These are phyloP conservation scores for Leccinum obscurum DNA, from an alignment of 768 basidiomycete species.

Conservation along the genomic window DNA sequence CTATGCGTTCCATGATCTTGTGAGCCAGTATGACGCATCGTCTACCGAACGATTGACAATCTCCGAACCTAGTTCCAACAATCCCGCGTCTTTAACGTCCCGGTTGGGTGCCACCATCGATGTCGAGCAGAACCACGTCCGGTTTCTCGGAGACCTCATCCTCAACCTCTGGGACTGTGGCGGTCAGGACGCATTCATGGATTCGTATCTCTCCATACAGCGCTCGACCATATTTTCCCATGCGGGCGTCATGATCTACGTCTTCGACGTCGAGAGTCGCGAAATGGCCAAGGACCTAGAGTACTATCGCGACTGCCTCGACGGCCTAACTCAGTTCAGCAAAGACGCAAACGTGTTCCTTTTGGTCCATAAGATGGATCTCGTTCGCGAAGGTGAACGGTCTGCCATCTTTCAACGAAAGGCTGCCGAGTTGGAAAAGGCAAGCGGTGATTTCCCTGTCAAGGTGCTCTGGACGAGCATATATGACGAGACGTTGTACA, in stretches of 20 bases:
- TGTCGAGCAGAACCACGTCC: slow-evolving; percentile 96
- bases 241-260: slow-evolving; percentile 97
- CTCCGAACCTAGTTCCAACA: slow-evolving; percentile 71
- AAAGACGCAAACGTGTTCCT: slow-evolving; percentile 86
- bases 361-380: slow-evolving; percentile 97
- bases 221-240: slow-evolving; percentile 95
- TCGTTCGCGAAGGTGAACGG: slow-evolving; percentile 64
- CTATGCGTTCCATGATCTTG: slow-evolving; percentile 99
- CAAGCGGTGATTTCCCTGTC: slow-evolving; percentile 58
- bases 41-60: slow-evolving; percentile 7
- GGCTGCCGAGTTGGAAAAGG: slow-evolving; percentile 68
- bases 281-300: slow-evolving; percentile 85
- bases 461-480: slow-evolving; percentile 93
- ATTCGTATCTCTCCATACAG: slow-evolving; percentile 90
- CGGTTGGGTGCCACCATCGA: slow-evolving; percentile 96
- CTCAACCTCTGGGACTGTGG: slow-evolving; percentile 99
- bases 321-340: slow-evolving; percentile 75
- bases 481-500: slow-evolving; percentile 96
- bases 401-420: slow-evolving; percentile 65
- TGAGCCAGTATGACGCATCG: slow-evolving; percentile 42
- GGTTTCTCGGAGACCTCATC: slow-evolving; percentile 93
- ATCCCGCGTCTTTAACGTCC: slow-evolving; percentile 87
- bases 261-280: slow-evolving; percentile 90
- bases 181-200: slow-evolving; percentile 98
- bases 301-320: slow-evolving; percentile 91